Base-by-base conservation (phyloP, 768 basidiomycete genomes). In the Asterophora parasitica region DNA sequence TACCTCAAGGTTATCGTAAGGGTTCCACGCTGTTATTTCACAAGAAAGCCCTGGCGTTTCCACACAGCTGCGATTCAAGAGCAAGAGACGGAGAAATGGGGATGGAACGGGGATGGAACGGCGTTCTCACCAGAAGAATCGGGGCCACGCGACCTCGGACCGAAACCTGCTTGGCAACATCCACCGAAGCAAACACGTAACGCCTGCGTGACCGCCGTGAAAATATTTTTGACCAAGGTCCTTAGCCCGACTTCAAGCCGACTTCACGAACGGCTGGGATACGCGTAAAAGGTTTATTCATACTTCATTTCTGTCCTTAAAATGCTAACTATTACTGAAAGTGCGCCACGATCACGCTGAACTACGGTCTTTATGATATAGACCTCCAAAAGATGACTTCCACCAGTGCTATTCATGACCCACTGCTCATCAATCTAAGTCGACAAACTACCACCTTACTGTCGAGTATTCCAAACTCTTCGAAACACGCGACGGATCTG, bases 341-440 rank as follows among this genome's bases (percentile, higher is more conserved):
- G 23, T 39, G 19, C 19, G 4, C n/a, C n/a, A n/a, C 39, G 20
- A 44, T 23, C 16, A 52, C 41, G 36, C 3, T n/a, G 15, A 46
- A 40, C 7, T 20, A 13, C 35, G 10, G n/a, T 17, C 44, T 48
- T 42, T 23, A 51, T 46, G 43, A 32, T 45, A 23, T 45, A 54
- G 39, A 51, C 35, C 27, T 6, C 20, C 33, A 50, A 53, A 54
- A 53, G 44, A 56, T 54, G 53, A 46, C 50, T 27, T 8, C 28
- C 5, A 52, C 51, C 53, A 59, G 56, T 62, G 60, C 54, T 62
- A 65, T 71, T 66, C 67, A 70, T 57, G 76, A 86, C 67, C 83
- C 84, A 44, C 72, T 85, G 43, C 60, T 69, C 41, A 75, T 86
- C 57, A 76, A 85, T 63, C 62, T 85, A 46, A 62, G 59, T 49